These are phyloP conservation scores for Talaromyces ruber DNA, from an alignment of 495 filamentous ascomycete genomes.

Conservation along the genomic window DNA sequence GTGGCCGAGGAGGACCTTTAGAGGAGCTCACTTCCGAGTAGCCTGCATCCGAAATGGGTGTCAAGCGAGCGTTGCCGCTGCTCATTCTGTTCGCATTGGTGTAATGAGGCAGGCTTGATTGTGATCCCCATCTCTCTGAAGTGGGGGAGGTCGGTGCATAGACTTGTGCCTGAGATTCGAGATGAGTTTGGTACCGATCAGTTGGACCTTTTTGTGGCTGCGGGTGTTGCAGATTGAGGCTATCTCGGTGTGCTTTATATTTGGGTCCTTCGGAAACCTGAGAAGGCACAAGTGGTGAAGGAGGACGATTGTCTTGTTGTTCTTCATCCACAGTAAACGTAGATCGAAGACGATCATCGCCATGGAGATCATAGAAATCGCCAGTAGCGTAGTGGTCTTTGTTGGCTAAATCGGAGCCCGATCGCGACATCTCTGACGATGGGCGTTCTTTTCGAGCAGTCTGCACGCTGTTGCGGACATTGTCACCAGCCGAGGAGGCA, in stretches of 20 bases:
- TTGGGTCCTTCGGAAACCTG: constrained; percentile 75
- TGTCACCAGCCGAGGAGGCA: constrained; percentile 60
- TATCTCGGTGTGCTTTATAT: constrained; percentile 85
- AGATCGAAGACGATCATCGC: constrained; percentile 64
- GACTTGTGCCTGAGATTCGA: constrained; percentile 71
- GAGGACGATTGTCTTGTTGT: constrained; percentile 42
- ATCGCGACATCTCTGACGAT: constrained; percentile 54
- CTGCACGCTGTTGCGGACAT: constrained; percentile 43
- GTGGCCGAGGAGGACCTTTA: constrained; percentile 35
- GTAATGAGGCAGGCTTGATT: constrained; percentile 37
- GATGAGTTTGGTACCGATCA: constrained; percentile 67
- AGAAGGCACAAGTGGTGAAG: constrained; percentile 55
- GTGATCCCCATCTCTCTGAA: constrained; percentile 67
- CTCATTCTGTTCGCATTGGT: constrained; percentile 34
- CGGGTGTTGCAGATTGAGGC: constrained; percentile 80
- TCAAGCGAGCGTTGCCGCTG: constrained; percentile 33
- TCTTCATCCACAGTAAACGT: constrained; percentile 49
- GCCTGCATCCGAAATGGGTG: constrained; percentile 44
- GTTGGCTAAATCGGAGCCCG: constrained; percentile 57
- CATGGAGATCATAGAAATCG: constrained; percentile 54
- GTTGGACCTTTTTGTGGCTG: constrained; percentile 81
- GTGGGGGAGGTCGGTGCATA: constrained; percentile 61
- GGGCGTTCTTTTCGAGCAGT: constrained; percentile 40
- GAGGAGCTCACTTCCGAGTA: constrained; percentile 37
- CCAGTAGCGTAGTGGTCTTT: constrained; percentile 50